Conservation (phyloP, 116 monocot species). For the Posidonia oceanica region DNA sequence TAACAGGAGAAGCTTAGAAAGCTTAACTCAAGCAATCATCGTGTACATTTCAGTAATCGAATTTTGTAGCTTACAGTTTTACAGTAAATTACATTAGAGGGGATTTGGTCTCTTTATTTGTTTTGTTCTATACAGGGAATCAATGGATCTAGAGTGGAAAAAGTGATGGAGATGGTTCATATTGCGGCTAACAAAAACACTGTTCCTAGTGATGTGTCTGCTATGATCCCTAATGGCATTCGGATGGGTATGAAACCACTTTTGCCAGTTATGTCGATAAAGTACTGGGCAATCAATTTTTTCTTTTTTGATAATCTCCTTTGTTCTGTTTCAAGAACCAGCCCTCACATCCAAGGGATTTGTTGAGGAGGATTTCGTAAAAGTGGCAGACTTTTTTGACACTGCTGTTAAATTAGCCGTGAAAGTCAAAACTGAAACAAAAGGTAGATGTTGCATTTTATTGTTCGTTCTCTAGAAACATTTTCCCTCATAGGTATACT, state of each 20-base stretch:
- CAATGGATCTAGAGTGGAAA: slow-evolving; percentile 98
- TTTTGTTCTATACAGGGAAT: slow-evolving; percentile 59
- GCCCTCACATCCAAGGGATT: slow-evolving; percentile 98
- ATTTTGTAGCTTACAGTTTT: no score
- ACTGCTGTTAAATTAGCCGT: slow-evolving; percentile 65
- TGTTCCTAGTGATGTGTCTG: slow-evolving; percentile 96
- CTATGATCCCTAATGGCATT: slow-evolving; percentile 98
- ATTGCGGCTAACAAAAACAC: slow-evolving; percentile 99
- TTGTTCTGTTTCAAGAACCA: slow-evolving; percentile 54
- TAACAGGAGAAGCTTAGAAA: no score
- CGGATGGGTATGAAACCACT: slow-evolving; percentile 65
- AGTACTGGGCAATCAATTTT: not conserved
- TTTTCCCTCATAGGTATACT: not conserved
- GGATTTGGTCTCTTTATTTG: not conserved
- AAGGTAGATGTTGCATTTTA: slow-evolving; percentile 29
- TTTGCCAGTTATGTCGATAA: not conserved
- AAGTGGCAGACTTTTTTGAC: slow-evolving; percentile 96
- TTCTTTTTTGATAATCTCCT: not conserved
- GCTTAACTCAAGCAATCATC: no score
- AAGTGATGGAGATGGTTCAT: slow-evolving; percentile 81
- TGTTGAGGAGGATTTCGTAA: slow-evolving; percentile 89
- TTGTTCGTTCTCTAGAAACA: not conserved
- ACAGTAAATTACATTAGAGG: no score
- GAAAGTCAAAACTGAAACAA: slow-evolving; percentile 74
- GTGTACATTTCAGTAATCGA: no score